These are phyloP conservation scores for Sodiomyces alkalinus DNA, from an alignment of 2,329 filamentous ascomycete species.

Conservation along the genomic window DNA sequence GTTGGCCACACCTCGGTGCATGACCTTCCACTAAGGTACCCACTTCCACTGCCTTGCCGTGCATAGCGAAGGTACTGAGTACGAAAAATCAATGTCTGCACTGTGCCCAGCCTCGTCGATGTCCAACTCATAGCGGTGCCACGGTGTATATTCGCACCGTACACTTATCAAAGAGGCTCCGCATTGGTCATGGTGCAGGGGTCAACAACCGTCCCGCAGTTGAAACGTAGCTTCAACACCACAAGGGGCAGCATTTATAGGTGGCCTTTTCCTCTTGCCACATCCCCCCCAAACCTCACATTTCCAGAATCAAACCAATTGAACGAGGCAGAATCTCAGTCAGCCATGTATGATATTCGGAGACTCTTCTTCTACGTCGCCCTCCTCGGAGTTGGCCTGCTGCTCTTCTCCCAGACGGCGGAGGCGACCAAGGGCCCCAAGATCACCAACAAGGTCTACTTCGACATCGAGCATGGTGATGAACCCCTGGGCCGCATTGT, in stretches of 20 bases:
- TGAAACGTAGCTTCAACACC: slow-evolving; percentile 2
- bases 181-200: no score
- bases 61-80: no score
- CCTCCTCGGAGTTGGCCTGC: slow-evolving; percentile 58
- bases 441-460: slow-evolving; percentile 92
- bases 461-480: slow-evolving; percentile 68
- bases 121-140: no score
- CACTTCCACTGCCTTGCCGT: no score
- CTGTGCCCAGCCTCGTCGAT: no score
- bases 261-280: slow-evolving; percentile 1
- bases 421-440: slow-evolving; percentile 75
- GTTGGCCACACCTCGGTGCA: no score
- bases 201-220: no score
- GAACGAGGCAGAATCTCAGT: no score
- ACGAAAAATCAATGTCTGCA: no score
- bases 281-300: slow-evolving; percentile 2
- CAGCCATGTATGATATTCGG: slow-evolving; percentile 67
- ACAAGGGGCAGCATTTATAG: neutral
- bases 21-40: no score
- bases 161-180: no score
- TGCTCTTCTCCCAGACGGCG: slow-evolving; percentile 61
- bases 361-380: slow-evolving; percentile 56
- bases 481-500: slow-evolving; percentile 60
- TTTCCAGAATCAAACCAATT: slow-evolving; percentile 4
- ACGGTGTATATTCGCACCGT: no score